phyloP scores from a whole-genome alignment of 805 yeast genomes.

The Starmerella gropengiesseri region DNA sequence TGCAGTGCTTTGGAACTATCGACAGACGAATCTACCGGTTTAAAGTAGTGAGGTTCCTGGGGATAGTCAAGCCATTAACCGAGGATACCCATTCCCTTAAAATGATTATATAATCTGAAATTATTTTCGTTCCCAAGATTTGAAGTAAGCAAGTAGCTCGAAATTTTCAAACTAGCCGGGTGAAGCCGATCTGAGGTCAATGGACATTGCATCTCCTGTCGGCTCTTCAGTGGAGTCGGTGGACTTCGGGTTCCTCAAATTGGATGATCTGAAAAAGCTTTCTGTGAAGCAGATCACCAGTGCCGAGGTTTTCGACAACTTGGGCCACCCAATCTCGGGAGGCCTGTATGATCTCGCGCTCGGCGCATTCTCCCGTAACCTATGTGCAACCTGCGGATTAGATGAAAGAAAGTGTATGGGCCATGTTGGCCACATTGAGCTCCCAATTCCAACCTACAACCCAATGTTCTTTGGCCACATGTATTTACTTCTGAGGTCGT shows the following conservation, averaged over 20 bases:
- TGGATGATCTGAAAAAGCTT: conserved; percentile 70
- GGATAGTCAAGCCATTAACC: no score
- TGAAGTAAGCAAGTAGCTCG: background rate
- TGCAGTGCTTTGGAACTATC: no score
- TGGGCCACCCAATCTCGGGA: conserved; percentile 90
- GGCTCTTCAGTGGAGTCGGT: conserved; percentile 90
- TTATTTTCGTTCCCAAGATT: background rate
- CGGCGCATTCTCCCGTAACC: conserved; percentile 83
- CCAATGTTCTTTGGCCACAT: conserved; percentile 89
- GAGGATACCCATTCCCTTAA: background rate
- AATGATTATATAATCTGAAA: background rate
- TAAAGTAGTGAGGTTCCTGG: no score
- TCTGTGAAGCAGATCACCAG: conserved; percentile 93
- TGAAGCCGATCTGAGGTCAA: conserved; percentile 26
- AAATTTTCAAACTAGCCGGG: background rate
- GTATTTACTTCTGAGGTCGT: conserved; percentile 68
- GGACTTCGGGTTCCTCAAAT: conserved; percentile 75
- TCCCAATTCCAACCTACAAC: conserved; percentile 91
- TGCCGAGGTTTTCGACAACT: conserved; percentile 88
- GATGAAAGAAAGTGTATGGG: conserved; percentile 95
- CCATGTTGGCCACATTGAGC: conserved; percentile 94
- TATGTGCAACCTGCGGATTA: conserved; percentile 91
- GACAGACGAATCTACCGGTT: no score
- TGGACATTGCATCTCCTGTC: conserved; percentile 95
- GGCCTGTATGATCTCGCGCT: conserved; percentile 92